Evolutionary conservation across 148 eudicot genomes (phyloP), one percentile per base, ranked within the genome.

Genomic region (Cornus controversa): DNA sequence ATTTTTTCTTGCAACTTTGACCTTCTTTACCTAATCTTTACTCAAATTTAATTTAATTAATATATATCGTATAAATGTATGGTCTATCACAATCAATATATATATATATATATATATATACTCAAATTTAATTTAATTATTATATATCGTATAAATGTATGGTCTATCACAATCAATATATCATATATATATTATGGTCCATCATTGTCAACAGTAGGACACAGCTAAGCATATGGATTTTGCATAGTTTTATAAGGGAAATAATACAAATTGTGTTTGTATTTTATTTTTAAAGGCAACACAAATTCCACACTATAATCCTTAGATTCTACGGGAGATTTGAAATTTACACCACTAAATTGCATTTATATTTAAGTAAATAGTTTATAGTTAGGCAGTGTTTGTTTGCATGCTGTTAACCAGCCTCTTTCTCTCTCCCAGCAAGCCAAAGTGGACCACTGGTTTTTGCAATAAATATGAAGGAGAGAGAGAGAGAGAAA

Each of bases 1-100:
- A 10, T 16, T 54, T n/a, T 68, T 69, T 62, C 65, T 69, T 37
- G 50, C 23, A 70, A 77, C 58, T 62, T 70, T 77, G 69, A 60
- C 75, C 60, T 62, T 36, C 18, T 36, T 57, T 31, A 54, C 65
- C 25, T 18, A 20, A 4, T 36, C 71, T 36, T 68, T 68, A 68
- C 71, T 68, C 34, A 68, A 27, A 6, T 31, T 9, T 26, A 9
- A 36, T 15, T 50, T 50, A 50, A n/a, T n/a, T n/a, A n/a, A n/a
- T n/a, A n/a, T n/a, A 5, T 31, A 31, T 31, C 34, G 15, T 54
- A 54, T 54, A 3, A 60, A 14, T 60, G 7, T 22, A 60, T 60
- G 4, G 8, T 60, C 64, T 36, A 67, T 68, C 24, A 60, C 8
- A 9, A 9, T 40, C 45, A 0, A 6, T 40, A 40, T 4, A 40